These are phyloP conservation scores for Xylariaceae sp. DNA, from an alignment of 2,329 filamentous ascomycete species.

Conservation along the genomic window DNA sequence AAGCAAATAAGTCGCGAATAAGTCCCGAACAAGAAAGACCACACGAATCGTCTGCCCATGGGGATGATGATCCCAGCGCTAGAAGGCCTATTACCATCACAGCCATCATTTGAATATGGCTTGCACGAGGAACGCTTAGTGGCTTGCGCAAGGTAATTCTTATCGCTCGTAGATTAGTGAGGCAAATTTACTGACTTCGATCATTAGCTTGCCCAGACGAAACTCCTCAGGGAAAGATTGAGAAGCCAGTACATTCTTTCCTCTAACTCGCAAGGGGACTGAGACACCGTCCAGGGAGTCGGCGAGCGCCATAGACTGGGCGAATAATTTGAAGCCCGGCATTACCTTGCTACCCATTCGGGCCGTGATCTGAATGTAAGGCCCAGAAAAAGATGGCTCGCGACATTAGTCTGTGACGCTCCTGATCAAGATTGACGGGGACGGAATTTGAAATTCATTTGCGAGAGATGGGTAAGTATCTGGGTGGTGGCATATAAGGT, in stretches of 20 bases:
- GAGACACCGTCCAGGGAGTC: neutral
- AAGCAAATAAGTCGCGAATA: constrained; percentile 16
- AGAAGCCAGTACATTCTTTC: neutral
- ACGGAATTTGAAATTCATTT: neutral
- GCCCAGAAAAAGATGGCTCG: neutral
- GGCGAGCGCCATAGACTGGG: neutral
- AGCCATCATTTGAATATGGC: neutral
- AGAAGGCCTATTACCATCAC: neutral
- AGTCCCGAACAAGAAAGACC: neutral
- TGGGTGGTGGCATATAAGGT: neutral
- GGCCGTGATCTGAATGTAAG: neutral
- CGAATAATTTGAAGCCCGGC: too few species aligned
- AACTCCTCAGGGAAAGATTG: neutral
- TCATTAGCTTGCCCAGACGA: neutral
- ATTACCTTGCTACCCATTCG: too few species aligned
- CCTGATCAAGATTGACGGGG: neutral
- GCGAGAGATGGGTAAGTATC: neutral
- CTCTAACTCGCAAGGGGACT: neutral
- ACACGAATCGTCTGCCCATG: neutral
- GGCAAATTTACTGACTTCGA: neutral
- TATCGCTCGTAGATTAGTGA: neutral
- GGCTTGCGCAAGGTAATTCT: constrained; percentile 7
- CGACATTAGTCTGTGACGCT: neutral
- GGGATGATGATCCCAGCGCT: neutral
- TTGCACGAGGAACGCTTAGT: neutral